phyloP scores from a whole-genome alignment of 2,329 filamentous ascomycete species.

The Apiospora phragmitis region DNA sequence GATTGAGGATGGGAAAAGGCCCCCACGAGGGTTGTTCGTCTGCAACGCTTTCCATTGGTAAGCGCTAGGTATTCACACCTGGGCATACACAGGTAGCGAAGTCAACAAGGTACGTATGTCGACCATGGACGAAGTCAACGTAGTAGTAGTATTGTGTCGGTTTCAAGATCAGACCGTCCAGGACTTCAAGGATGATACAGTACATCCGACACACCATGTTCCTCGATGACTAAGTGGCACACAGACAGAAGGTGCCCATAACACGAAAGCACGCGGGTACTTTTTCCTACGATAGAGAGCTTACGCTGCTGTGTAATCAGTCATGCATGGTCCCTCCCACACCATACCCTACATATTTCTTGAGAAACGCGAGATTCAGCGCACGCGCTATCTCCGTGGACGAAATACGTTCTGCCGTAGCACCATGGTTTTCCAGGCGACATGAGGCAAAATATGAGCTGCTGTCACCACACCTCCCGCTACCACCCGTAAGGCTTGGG shows the following conservation, averaged over 20 bases:
- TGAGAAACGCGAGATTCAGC: slow-evolving; percentile 10
- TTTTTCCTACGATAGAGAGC: neutral
- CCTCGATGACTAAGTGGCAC: slow-evolving; percentile 4
- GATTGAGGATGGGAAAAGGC: neutral
- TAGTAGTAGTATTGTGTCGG: neutral
- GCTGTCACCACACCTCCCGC: slow-evolving; percentile 8
- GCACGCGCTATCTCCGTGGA: slow-evolving; percentile 15
- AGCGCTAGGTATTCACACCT: neutral
- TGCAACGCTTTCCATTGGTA: neutral
- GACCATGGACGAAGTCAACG: neutral
- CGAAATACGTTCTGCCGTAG: slow-evolving; percentile 14
- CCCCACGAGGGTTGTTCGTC: neutral
- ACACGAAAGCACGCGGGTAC: neutral
- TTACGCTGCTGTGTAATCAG: slow-evolving; percentile 7
- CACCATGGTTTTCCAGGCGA: slow-evolving; percentile 9
- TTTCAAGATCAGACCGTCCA: neutral
- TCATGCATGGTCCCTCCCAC: neutral
- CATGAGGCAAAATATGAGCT: neutral
- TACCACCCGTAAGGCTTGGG: neutral
- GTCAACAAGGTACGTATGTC: neutral
- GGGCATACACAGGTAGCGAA: neutral
- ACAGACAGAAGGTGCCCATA: neutral
- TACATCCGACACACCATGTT: neutral
- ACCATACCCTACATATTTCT: neutral
- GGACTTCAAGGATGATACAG: neutral